Conservation (phyloP, 2,329 filamentous ascomycete species). For the Biscogniauxia sp. region DNA sequence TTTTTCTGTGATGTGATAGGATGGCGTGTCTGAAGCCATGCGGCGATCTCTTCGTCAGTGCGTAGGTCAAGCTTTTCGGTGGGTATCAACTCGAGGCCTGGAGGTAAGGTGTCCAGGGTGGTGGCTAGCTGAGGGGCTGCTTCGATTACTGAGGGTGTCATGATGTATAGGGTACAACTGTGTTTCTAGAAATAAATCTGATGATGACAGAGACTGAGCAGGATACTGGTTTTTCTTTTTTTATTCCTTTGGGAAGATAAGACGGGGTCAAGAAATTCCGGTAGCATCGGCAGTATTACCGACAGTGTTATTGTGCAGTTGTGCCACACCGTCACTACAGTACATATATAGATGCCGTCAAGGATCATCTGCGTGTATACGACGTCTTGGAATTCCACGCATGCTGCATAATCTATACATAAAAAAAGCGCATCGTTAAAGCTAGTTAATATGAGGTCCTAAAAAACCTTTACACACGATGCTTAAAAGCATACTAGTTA, state of each 20-base stretch:
- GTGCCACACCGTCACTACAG: neutral
- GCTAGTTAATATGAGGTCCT: neutral
- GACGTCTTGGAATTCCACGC: neutral
- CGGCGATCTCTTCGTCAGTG: conserved; percentile 32
- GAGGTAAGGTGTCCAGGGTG: conserved; percentile 10
- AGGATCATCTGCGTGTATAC: neutral
- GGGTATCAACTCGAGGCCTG: conserved; percentile 23
- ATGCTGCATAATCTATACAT: neutral
- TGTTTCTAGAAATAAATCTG: neutral
- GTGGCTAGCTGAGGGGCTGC: conserved; percentile 9
- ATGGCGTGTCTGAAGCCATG: conserved; percentile 27
- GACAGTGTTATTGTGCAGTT: neutral
- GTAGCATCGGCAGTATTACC: neutral
- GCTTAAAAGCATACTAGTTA: too few relatives aligned
- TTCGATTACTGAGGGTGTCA: conserved; percentile 19
- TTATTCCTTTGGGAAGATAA: too few relatives aligned
- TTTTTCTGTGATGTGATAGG: conserved; percentile 39
- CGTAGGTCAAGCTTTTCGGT: conserved; percentile 27
- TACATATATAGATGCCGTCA: neutral
- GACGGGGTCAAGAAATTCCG: neutral
- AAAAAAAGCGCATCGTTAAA: neutral
- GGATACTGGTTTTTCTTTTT: too few relatives aligned
- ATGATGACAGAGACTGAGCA: neutral
- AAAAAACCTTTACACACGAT: too few relatives aligned
- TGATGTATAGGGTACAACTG: conserved; percentile 1